Evolutionary conservation across 805 yeast species (phyloP).

Genomic region (Schwanniomyces yamadae): DNA sequence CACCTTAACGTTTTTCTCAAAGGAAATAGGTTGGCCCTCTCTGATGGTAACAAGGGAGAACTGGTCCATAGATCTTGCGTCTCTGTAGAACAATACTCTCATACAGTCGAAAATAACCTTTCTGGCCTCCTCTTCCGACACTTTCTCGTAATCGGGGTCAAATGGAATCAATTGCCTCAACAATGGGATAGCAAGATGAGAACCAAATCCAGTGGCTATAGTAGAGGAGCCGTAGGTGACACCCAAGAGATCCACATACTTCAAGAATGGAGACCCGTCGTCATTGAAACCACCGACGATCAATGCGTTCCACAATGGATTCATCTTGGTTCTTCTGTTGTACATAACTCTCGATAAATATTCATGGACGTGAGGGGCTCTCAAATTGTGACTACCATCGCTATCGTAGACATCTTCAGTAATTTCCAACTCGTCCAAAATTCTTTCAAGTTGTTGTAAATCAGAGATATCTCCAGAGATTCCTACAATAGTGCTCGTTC

Average conservation of each 20-base stretch:
- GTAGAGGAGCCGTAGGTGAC: constrained; percentile 86
- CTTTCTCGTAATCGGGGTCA: constrained; percentile 71
- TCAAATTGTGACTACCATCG: constrained; percentile 57
- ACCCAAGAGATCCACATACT: constrained; percentile 88
- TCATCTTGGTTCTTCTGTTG: constrained; percentile 85
- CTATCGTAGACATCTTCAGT: constrained; percentile 77
- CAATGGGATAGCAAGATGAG: constrained; percentile 89
- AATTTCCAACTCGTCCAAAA: constrained; percentile 71
- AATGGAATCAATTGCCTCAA: constrained; percentile 79
- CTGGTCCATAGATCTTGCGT: constrained; percentile 88
- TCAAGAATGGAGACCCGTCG: constrained; percentile 63
- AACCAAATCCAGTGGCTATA: constrained; percentile 95
- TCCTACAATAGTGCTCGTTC: constrained; percentile 85
- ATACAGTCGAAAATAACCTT: constrained; percentile 77
- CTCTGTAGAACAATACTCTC: constrained; percentile 94
- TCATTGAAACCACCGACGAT: constrained; percentile 87
- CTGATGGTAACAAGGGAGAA: constrained; percentile 78
- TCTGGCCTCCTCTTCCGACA: constrained; percentile 73
- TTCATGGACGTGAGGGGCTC: constrained; percentile 87
- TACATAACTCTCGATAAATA: constrained; percentile 84
- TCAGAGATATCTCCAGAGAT: constrained; percentile 94
- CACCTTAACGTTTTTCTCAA: constrained; percentile 66
- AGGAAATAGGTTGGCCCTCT: constrained; percentile 51
- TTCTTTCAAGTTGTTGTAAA: constrained; percentile 75
- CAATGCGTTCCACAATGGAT: constrained; percentile 94